These are phyloP conservation scores for Elongisporangium undulatum DNA, from an alignment of 352 stramenopile genomes.

Conservation along the genomic window DNA sequence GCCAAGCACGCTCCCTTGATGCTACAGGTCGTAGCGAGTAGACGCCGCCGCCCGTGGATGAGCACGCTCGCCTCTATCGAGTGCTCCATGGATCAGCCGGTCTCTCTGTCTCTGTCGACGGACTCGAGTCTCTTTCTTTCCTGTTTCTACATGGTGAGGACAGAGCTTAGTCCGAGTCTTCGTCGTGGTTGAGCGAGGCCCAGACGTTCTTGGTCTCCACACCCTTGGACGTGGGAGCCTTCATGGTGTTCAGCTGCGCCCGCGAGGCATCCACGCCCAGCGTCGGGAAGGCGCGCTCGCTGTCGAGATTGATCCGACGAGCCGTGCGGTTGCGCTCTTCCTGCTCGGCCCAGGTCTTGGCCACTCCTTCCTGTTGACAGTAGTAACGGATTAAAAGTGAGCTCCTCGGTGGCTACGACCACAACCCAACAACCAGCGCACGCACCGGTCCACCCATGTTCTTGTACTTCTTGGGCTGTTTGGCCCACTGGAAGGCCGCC, in stretches of 20 bases:
- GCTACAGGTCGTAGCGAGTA: neutral
- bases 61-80: neutral
- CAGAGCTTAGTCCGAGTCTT: conserved; percentile 43
- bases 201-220: conserved; percentile 76
- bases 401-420: neutral
- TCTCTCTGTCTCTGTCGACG: neutral
- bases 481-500: conserved; percentile 67
- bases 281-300: conserved; percentile 74
- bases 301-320: conserved; percentile 61
- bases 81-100: neutral
- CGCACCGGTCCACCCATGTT: conserved; percentile 36
- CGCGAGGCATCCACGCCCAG: conserved; percentile 48
- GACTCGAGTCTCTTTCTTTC: conserved; percentile 1
- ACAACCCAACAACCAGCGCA: neutral
- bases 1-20: neutral
- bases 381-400: neutral
- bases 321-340: conserved; percentile 61
- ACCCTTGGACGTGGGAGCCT: conserved; percentile 46
- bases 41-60: neutral
- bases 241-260: conserved; percentile 58
- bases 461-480: conserved; percentile 87
- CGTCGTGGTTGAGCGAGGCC: conserved; percentile 59
- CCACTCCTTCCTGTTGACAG: conserved; percentile 36
- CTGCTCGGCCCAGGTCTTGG: conserved; percentile 66
- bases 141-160: neutral